Evolutionary conservation across 2,329 filamentous ascomycete genomes (phyloP), one percentile per base, ranked within the genome.

Genomic region (Zymoseptoria crescenta): DNA sequence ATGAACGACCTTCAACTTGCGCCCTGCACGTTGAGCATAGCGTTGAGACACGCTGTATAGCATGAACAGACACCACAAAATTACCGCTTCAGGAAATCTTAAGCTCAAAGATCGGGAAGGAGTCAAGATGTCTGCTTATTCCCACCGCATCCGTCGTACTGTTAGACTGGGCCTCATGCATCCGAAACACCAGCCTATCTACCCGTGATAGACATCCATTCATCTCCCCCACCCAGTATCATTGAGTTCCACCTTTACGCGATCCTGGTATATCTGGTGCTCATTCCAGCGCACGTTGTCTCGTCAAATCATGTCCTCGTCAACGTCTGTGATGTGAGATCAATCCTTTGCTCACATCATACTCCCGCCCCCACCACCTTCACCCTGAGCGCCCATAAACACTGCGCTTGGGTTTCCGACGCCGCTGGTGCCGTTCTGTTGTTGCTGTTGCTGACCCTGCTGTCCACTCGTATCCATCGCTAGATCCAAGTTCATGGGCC

Each of bases 401-500:
- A 55, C 54, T n/a, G 35, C 35, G 13, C 35, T 16, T 16, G 35
- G 35, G 52, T 24, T 24, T 2, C 57, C 6, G 24, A 16, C 13
- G 30, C 52, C 1, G 51, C 52, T n/a, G 9, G 51, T 20, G 45
- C 56, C 13, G 28, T 45, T 19, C 30, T 28, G 13, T n/a, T 53
- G 50, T 16, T 8, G 58, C 56, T 21, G 55, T 41, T 9, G 45
- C 27, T 16, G 20, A 13, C 8, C 27, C 49, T 48, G 62, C 58
- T 59, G 70, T 63, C 49, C 67, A 70, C 69, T 13, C 62, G 72
- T 64, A 70, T 73, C 49, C 63, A 65, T 48, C 67, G 65, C 20
- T 21, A 64, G 56, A 48, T 69, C 67, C 24, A 69, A 27, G 51
- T 77, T 76, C 74, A 77, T 76, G 0, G 76, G 75, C 67, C 77